phyloP scores from a whole-genome alignment of 1,284 basidiomycete genomes.

The Tetrapyrgos nigripes region DNA sequence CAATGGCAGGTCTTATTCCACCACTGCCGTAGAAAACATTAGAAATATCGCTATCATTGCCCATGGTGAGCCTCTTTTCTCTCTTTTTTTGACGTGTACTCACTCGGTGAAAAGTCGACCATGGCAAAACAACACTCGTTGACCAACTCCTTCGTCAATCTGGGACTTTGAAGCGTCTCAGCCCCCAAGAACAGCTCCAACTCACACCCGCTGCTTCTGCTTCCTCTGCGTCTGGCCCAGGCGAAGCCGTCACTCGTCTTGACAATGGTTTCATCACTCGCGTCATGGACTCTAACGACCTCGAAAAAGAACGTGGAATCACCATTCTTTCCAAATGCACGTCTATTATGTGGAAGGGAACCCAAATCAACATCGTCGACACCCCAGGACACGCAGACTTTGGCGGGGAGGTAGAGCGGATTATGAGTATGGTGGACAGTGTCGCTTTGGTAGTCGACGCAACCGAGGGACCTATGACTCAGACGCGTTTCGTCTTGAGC shows the following conservation, averaged over 20 bases:
- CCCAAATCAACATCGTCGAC: constrained; percentile 55
- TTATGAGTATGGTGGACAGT: constrained; percentile 57
- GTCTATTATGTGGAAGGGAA: constrained; percentile 46
- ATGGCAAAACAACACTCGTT: constrained; percentile 57
- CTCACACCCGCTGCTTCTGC: constrained; percentile 38
- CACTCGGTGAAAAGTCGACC: constrained; percentile 42
- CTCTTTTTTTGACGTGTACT: neutral
- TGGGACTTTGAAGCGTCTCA: constrained; percentile 48
- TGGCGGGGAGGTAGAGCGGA: constrained; percentile 55
- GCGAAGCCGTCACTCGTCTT: constrained; percentile 37
- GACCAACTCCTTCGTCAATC: constrained; percentile 55
- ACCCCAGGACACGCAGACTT: constrained; percentile 58
- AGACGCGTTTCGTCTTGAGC: constrained; percentile 52
- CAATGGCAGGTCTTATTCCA: constrained; percentile 3
- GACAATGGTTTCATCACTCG: constrained; percentile 48
- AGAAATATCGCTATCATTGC: constrained; percentile 37
- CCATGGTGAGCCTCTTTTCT: constrained; percentile 23
- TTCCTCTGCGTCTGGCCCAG: constrained; percentile 33
- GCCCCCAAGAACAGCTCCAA: constrained; percentile 38
- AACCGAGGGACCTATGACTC: constrained; percentile 56
- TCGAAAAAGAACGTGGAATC: constrained; percentile 56
- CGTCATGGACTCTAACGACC: constrained; percentile 56
- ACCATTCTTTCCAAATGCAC: constrained; percentile 57
- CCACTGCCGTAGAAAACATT: constrained; percentile 24
- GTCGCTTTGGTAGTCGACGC: constrained; percentile 54